Conservation (phyloP, 192 early-diverging fungal species). For the Backusella parvicylindrica region DNA sequence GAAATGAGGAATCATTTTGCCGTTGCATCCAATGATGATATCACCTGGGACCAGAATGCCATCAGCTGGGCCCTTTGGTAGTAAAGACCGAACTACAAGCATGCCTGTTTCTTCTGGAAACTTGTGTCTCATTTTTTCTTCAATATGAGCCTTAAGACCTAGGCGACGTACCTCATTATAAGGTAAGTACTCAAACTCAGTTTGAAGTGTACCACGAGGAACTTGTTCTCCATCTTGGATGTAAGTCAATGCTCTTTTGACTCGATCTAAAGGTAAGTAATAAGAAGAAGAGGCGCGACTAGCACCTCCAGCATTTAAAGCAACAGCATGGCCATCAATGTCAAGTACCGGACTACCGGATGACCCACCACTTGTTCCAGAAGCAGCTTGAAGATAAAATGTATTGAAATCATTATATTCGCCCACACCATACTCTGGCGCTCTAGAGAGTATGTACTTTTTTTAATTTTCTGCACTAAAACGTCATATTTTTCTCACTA, state of each 20-base stretch:
- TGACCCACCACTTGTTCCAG: slow-evolving; percentile 72
- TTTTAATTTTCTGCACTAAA: background rate
- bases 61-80: slow-evolving; percentile 70
- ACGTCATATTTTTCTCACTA: too few relatives aligned
- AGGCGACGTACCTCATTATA: slow-evolving; percentile 72
- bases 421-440: slow-evolving; percentile 64
- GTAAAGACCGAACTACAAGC: slow-evolving; percentile 57
- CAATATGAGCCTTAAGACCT: slow-evolving; percentile 63
- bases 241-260: slow-evolving; percentile 58
- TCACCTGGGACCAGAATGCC: slow-evolving; percentile 64
- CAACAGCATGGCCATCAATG: slow-evolving; percentile 73
- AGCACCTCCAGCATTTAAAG: slow-evolving; percentile 69
- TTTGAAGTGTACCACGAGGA: slow-evolving; percentile 75
- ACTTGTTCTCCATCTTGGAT: slow-evolving; percentile 55
- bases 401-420: slow-evolving; percentile 82
- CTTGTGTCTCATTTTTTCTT: slow-evolving; percentile 55
- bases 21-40: slow-evolving; percentile 65
- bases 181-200: slow-evolving; percentile 62
- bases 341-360: slow-evolving; percentile 78
- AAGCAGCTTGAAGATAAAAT: slow-evolving; percentile 77
- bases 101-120: slow-evolving; percentile 70
- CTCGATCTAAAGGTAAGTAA: slow-evolving; percentile 75
- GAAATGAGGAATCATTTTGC: slow-evolving; percentile 67
- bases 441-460: slow-evolving; percentile 30
- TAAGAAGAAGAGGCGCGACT: slow-evolving; percentile 67